A percentile compares a stretch with the other conserved stretches of the same genome.
Evolutionary conservation across 78 protist species (phyloP).

Genomic region (Guillardia theta): DNA sequence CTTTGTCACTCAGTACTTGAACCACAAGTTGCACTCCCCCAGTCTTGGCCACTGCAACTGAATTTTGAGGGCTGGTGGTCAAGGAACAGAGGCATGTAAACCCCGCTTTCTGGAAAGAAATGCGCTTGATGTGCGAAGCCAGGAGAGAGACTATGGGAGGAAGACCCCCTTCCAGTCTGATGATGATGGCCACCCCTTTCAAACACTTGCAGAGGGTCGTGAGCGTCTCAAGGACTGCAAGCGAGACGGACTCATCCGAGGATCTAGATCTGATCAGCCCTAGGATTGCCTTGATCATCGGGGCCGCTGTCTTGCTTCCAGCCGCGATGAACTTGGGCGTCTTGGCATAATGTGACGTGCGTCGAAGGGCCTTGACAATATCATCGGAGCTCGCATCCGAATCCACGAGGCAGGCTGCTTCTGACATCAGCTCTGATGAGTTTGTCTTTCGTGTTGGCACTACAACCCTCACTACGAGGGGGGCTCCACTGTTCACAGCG

Average conservation of each 20-base stretch:
- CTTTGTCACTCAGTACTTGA: background rate
- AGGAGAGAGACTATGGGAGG: background rate
- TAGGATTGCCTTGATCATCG: background rate
- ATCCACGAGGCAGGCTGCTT: background rate
- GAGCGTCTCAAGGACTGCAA: background rate
- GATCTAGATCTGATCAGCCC: background rate
- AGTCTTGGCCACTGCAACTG: background rate
- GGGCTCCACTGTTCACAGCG: no score
- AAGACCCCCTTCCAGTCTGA: background rate
- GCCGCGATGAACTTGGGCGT: background rate
- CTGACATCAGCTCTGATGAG: background rate
- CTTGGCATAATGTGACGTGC: background rate
- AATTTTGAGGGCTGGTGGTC: background rate
- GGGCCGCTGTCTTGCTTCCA: background rate
- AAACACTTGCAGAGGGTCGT: background rate
- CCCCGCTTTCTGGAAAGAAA: background rate
- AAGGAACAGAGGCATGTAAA: background rate
- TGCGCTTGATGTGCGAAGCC: background rate
- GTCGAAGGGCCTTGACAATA: background rate
- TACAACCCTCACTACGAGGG: background rate
- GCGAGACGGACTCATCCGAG: background rate
- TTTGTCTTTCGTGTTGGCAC: background rate
- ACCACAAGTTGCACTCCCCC: background rate
- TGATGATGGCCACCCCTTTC: background rate
- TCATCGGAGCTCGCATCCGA: background rate